phyloP scores from a whole-genome alignment of 257 asterid species.

The Galeopsis tetrahit region DNA sequence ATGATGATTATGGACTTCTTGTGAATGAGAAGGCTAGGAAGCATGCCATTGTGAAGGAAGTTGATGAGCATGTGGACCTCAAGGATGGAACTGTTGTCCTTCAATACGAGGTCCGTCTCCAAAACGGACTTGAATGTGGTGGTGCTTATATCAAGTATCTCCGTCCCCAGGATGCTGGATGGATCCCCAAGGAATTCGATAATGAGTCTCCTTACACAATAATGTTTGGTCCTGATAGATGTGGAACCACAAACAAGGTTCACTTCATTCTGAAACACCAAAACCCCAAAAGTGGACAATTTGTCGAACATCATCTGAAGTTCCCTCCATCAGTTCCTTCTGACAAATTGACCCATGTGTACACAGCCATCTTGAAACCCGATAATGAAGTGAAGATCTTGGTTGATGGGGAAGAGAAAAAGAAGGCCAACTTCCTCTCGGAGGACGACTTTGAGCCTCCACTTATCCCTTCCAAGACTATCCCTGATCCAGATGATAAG shows the following conservation, averaged over 20 bases:
- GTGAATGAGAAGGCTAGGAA: constrained; percentile 88
- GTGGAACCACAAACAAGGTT: constrained; percentile 96
- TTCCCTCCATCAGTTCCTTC: constrained; percentile 89
- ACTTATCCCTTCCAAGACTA: constrained; percentile 83
- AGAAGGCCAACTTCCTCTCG: constrained; percentile 80
- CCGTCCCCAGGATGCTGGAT: constrained; percentile 90
- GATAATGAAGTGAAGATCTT: constrained; percentile 70
- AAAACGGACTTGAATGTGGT: constrained; percentile 94
- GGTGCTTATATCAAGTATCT: constrained; percentile 95
- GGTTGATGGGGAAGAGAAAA: constrained; percentile 96
- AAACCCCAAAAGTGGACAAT: constrained; percentile 85
- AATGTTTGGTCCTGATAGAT: constrained; percentile 98
- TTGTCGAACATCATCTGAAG: constrained; percentile 92
- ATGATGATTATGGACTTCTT: constrained; percentile 92
- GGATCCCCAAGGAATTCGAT: constrained; percentile 82
- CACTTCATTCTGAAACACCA: constrained; percentile 93
- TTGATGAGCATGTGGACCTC: constrained; percentile 62
- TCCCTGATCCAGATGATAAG: constrained; percentile 95
- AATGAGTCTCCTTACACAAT: constrained; percentile 92
- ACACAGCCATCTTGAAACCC: constrained; percentile 87
- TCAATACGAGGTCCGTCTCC: constrained; percentile 91
- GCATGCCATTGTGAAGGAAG: constrained; percentile 86
- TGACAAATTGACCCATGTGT: constrained; percentile 91
- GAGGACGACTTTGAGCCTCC: constrained; percentile 87
- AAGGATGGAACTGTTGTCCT: constrained; percentile 80